These are phyloP conservation scores for Populus deltoides DNA, from an alignment of 345 rosid species.

Conservation along the genomic window DNA sequence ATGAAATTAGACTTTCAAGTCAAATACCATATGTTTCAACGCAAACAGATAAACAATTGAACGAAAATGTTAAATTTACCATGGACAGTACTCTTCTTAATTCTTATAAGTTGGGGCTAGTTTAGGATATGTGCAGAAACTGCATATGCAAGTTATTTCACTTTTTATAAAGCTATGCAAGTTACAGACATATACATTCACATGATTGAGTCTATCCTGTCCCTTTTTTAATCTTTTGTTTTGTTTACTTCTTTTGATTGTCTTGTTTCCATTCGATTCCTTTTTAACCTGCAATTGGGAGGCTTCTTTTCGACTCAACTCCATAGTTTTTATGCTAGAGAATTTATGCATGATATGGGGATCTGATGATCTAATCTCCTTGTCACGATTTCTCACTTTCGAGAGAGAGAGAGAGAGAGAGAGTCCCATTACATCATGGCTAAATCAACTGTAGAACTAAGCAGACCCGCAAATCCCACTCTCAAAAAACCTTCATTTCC, in stretches of 20 bases:
- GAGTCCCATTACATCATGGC: not conserved
- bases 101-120: not conserved
- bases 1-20: not conserved
- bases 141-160: not conserved
- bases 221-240: not conserved
- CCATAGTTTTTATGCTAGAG: not conserved
- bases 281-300: not conserved
- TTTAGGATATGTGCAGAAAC: not conserved
- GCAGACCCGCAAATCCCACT: not conserved
- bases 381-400: not conserved
- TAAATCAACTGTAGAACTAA: constrained; percentile 2
- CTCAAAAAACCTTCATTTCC: not conserved
- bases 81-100: not conserved
- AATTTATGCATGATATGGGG: not conserved
- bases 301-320: not conserved
- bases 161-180: not conserved
- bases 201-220: not conserved
- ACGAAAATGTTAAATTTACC: not conserved
- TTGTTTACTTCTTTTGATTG: not conserved
- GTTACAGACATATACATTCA: not conserved
- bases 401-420: not conserved
- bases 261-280: not conserved
- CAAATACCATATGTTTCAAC: not conserved
- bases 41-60: not conserved
- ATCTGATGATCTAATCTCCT: constrained; percentile 3